phyloP scores from a whole-genome alignment of 2,329 filamentous ascomycete genomes.

The Epichloe gansuensis region DNA sequence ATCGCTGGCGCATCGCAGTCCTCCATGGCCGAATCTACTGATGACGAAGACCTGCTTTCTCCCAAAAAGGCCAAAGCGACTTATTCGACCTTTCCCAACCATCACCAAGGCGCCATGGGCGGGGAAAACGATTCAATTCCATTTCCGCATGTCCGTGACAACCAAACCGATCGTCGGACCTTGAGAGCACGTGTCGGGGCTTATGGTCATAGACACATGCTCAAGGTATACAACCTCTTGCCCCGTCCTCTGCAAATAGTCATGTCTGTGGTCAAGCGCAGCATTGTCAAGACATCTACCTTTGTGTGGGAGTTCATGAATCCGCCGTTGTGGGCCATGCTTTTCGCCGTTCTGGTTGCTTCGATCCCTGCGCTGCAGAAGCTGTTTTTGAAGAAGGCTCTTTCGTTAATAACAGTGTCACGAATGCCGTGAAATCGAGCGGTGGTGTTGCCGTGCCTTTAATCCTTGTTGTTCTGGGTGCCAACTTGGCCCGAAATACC shows the following conservation, averaged over 20 bases:
- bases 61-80: constrained; percentile 20
- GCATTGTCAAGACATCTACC: constrained; percentile 36
- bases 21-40: constrained; percentile 37
- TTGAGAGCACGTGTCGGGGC: constrained; percentile 19
- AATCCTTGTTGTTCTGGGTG: constrained; percentile 89
- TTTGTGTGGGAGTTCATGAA: constrained; percentile 96
- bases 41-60: constrained; percentile 24
- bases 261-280: constrained; percentile 18
- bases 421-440: constrained; percentile 71
- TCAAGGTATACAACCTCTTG: constrained; percentile 23
- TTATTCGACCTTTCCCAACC: constrained; percentile 14
- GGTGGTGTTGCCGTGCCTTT: constrained; percentile 87
- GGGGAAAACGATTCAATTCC: constrained; percentile 41
- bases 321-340: constrained; percentile 94
- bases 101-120: constrained; percentile 18
- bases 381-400: constrained; percentile 82
- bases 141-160: constrained; percentile 45
- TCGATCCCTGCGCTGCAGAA: constrained; percentile 73
- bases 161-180: constrained; percentile 25
- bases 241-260: constrained; percentile 28
- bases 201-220: constrained; percentile 12
- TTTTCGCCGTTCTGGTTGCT: constrained; percentile 79
- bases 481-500: constrained; percentile 87
- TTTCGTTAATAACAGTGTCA: constrained; percentile 87
- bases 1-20: constrained; percentile 36